Conservation (phyloP, 495 filamentous ascomycete species). For the Penicillium samsonianum region DNA sequence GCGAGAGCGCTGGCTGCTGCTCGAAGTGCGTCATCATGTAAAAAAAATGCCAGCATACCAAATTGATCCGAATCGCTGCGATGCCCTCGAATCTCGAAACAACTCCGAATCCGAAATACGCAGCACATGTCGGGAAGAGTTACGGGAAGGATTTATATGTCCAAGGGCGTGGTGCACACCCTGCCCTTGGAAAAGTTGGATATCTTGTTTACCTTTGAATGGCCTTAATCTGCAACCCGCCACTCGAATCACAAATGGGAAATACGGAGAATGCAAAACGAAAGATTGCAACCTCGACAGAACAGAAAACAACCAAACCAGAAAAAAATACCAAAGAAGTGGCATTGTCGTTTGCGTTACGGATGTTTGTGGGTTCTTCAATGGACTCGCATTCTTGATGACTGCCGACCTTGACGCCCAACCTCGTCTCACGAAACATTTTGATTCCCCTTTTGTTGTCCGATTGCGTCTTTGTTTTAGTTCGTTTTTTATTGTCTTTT, state of each 20-base stretch:
- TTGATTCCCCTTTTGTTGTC: constrained; percentile 51
- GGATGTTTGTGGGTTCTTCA: constrained; percentile 30
- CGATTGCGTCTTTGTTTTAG: constrained; percentile 30
- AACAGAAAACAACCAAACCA: constrained; percentile 16
- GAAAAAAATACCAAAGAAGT: constrained; percentile 14
- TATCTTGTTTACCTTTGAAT: constrained; percentile 14
- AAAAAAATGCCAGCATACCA: constrained; percentile 23
- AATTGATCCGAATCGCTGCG: constrained; percentile 11
- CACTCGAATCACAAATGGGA: constrained; percentile 22
- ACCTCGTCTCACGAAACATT: constrained; percentile 49
- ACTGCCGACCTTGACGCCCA: constrained; percentile 39
- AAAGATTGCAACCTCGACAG: constrained; percentile 12
- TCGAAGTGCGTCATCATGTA: constrained; percentile 89
- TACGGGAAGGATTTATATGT: background rate
- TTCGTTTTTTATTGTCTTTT: constrained; percentile 20
- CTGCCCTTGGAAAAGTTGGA: constrained; percentile 5
- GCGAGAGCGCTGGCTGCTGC: constrained; percentile 78
- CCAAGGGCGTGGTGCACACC: background rate
- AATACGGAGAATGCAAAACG: constrained; percentile 17
- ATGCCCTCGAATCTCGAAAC: background rate
- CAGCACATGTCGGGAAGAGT: constrained; percentile 1
- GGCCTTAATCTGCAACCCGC: constrained; percentile 11
- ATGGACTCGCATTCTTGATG: constrained; percentile 35
- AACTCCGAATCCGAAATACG: background rate
- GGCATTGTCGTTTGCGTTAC: constrained; percentile 24